A percentile compares a stretch with the other conserved stretches of the same genome.
Conservation (phyloP, 192 early-diverging fungal species). For the Coemansia sp. region DNA sequence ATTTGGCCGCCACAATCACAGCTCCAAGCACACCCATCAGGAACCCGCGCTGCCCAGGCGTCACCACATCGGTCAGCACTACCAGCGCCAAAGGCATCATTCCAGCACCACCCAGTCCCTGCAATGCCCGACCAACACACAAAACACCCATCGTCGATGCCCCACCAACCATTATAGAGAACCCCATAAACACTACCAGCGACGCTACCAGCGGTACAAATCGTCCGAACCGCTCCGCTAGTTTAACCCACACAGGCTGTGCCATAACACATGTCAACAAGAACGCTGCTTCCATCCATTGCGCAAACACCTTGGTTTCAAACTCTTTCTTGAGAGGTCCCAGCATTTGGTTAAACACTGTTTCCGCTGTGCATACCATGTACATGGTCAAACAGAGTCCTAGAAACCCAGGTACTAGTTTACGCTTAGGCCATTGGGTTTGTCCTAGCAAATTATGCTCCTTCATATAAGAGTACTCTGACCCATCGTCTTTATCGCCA, state of each 20-base stretch:
- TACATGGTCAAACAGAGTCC: slow-evolving; percentile 63
- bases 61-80: slow-evolving; percentile 72
- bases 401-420: slow-evolving; percentile 13
- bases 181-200: slow-evolving; percentile 44
- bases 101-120: slow-evolving; percentile 68
- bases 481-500: background rate
- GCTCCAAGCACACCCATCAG: slow-evolving; percentile 64
- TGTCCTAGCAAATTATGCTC: slow-evolving; percentile 42
- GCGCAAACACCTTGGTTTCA: slow-evolving; percentile 55
- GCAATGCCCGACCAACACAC: slow-evolving; percentile 65
- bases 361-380: slow-evolving; percentile 74
- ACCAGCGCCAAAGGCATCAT: slow-evolving; percentile 65
- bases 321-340: slow-evolving; percentile 69
- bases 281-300: slow-evolving; percentile 81
- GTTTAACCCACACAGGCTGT: slow-evolving; percentile 77
- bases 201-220: slow-evolving; percentile 32
- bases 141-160: slow-evolving; percentile 46
- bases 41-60: slow-evolving; percentile 61
- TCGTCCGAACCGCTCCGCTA: slow-evolving; percentile 72
- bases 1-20: slow-evolving; percentile 58
- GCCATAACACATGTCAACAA: slow-evolving; percentile 66
- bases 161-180: slow-evolving; percentile 46
- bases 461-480: background rate
- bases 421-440: slow-evolving; percentile 26
- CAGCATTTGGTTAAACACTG: slow-evolving; percentile 77